These are phyloP conservation scores for Alternaria sp. DNA, from an alignment of 2,329 filamentous ascomycete genomes.

Conservation along the genomic window DNA sequence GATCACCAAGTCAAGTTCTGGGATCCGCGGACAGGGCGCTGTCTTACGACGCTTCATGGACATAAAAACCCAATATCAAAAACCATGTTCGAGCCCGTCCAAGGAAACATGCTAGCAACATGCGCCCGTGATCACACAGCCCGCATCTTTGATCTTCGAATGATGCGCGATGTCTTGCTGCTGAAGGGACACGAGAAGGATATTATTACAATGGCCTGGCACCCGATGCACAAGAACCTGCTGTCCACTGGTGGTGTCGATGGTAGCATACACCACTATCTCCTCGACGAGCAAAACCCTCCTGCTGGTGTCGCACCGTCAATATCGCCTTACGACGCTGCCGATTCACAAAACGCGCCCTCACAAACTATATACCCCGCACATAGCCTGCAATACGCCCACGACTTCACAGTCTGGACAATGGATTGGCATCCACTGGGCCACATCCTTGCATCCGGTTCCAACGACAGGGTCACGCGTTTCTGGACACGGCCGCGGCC, in stretches of 20 bases:
- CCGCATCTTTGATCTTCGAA: slow-evolving; percentile 91
- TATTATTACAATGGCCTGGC: slow-evolving; percentile 90
- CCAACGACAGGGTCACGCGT: slow-evolving; percentile 93
- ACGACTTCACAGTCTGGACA: slow-evolving; percentile 96
- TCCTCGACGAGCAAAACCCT: slow-evolving; percentile 93
- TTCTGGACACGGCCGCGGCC: slow-evolving; percentile 95
- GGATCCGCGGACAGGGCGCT: slow-evolving; percentile 92
- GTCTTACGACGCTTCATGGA: slow-evolving; percentile 91
- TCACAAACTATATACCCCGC: slow-evolving; percentile 93
- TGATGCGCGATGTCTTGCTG: slow-evolving; percentile 97
- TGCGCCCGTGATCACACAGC: slow-evolving; percentile 93
- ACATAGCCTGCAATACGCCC: slow-evolving; percentile 85
- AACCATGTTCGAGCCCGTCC: slow-evolving; percentile 86
- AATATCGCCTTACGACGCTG: slow-evolving; percentile 83
- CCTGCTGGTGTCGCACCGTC: slow-evolving; percentile 76
- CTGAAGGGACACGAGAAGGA: slow-evolving; percentile 96
- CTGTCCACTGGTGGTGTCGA: slow-evolving; percentile 91
- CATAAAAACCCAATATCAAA: slow-evolving; percentile 98
- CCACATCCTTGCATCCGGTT: slow-evolving; percentile 93
- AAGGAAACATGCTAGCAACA: slow-evolving; percentile 86
- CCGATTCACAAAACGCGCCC: slow-evolving; percentile 80
- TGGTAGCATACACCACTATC: slow-evolving; percentile 89
- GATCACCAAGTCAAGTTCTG: slow-evolving; percentile 97
- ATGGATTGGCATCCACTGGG: slow-evolving; percentile 97
- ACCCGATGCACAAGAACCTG: slow-evolving; percentile 88